Evolutionary conservation across 495 filamentous ascomycete species (phyloP).

Genomic region (Bacidia rubella): DNA sequence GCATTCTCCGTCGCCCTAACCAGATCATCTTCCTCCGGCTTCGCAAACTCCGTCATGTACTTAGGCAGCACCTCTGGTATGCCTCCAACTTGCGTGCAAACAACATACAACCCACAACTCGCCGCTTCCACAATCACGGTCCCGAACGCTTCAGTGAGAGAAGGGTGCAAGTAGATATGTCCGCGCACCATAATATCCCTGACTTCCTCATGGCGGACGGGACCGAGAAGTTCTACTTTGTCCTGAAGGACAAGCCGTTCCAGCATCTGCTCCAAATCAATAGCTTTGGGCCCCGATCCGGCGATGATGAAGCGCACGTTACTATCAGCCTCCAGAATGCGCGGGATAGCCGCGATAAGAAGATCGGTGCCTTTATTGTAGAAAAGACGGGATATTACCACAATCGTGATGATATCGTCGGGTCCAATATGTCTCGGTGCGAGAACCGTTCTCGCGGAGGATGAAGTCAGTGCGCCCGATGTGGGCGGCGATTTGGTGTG

Average conservation of each 20-base stretch:
- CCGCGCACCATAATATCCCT: slow-evolving; percentile 97
- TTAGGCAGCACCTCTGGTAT: slow-evolving; percentile 89
- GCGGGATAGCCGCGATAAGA: slow-evolving; percentile 83
- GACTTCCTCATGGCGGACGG: slow-evolving; percentile 89
- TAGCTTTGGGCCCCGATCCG: slow-evolving; percentile 88
- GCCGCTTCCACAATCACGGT: slow-evolving; percentile 97
- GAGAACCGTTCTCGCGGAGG: slow-evolving; percentile 29
- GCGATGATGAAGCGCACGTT: slow-evolving; percentile 96
- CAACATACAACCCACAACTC: slow-evolving; percentile 86
- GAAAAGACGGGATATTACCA: slow-evolving; percentile 92
- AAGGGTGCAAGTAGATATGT: slow-evolving; percentile 92
- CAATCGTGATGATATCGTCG: slow-evolving; percentile 81
- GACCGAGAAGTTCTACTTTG: slow-evolving; percentile 78
- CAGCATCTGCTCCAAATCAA: slow-evolving; percentile 95
- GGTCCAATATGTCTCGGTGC: slow-evolving; percentile 50
- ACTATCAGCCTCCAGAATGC: slow-evolving; percentile 74
- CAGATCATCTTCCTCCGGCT: slow-evolving; percentile 84
- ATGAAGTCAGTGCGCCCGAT: slow-evolving; percentile 16
- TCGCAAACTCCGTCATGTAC: slow-evolving; percentile 90
- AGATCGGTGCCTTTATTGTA: slow-evolving; percentile 98
- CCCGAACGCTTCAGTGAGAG: slow-evolving; percentile 90
- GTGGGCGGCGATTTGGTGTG: slow-evolving; percentile 12
- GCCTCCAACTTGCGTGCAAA: slow-evolving; percentile 89
- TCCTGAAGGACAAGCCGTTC: slow-evolving; percentile 93
- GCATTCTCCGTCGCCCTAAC: slow-evolving; percentile 71